Percentiles rank a stretch among this genome's conserved stretches.
Conservation (phyloP, 2,329 filamentous ascomycete genomes). For the Alternaria sp. region DNA sequence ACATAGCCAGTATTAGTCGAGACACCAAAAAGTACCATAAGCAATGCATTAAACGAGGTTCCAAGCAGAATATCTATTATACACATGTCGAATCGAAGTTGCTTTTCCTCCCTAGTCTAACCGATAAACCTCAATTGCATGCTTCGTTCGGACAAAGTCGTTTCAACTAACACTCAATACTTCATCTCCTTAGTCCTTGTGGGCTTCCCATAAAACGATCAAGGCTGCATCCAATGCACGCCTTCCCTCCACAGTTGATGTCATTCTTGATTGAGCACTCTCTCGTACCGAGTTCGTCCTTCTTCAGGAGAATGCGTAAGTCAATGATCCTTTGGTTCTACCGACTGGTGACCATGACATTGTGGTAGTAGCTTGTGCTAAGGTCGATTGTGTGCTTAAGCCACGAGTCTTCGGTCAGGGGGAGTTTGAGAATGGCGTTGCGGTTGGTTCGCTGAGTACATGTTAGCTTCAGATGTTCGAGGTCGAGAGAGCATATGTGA, state of each 20-base stretch:
- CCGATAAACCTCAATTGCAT: not conserved
- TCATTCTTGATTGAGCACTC: not conserved
- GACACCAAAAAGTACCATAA: not conserved
- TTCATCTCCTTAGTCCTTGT: not conserved
- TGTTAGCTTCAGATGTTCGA: slow-evolving; percentile 42
- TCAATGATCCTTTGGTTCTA: not conserved
- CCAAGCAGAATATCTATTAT: slow-evolving; percentile 14
- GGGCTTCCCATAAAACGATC: not conserved
- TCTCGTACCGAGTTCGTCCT: not conserved
- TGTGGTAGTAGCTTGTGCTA: slow-evolving; percentile 72
- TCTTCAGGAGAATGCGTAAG: not conserved
- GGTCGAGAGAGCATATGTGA: not conserved
- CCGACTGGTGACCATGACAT: slow-evolving; percentile 51
- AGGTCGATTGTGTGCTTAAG: slow-evolving; percentile 75
- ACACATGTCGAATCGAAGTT: slow-evolving; percentile 11
- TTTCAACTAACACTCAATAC: not conserved
- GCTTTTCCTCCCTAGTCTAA: slow-evolving; percentile 3
- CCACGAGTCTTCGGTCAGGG: slow-evolving; percentile 76
- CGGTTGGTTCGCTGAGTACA: slow-evolving; percentile 33
- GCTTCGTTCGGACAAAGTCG: not conserved
- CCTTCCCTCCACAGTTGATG: not conserved
- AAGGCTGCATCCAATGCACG: not conserved
- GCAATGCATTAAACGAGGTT: slow-evolving; percentile 6
- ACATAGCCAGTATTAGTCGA: no score
- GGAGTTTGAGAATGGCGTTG: slow-evolving; percentile 65